These are phyloP conservation scores for Mycena belliarum DNA, from an alignment of 768 basidiomycete genomes.

Conservation along the genomic window DNA sequence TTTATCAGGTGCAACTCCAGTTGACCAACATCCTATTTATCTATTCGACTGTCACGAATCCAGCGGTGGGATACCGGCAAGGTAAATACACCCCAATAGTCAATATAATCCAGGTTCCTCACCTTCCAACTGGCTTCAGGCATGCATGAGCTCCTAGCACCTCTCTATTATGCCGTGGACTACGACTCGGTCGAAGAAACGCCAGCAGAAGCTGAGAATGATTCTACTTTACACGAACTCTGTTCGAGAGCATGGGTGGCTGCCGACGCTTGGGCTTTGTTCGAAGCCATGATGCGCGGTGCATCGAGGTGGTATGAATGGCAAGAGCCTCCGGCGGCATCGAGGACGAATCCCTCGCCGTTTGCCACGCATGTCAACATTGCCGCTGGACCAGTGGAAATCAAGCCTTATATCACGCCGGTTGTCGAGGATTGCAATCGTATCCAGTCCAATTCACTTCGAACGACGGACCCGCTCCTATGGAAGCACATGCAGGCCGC, in stretches of 20 bases:
- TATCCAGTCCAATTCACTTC: constrained; percentile 74
- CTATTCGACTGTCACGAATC: constrained; percentile 68
- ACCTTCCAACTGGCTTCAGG: constrained; percentile 43
- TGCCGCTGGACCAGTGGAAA: constrained; percentile 45
- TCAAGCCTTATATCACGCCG: constrained; percentile 74
- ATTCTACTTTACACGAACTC: constrained; percentile 51
- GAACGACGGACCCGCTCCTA: constrained; percentile 76
- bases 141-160: constrained; percentile 96
- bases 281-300: constrained; percentile 75
- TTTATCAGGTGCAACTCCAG: constrained; percentile 56
- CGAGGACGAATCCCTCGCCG: constrained; percentile 27
- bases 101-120: background rate
- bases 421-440: constrained; percentile 82
- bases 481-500: constrained; percentile 73
- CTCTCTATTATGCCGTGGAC: constrained; percentile 80
- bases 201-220: constrained; percentile 30
- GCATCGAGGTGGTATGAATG: constrained; percentile 81
- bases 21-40: constrained; percentile 89
- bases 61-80: constrained; percentile 90
- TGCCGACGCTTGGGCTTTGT: constrained; percentile 88
- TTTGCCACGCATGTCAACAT: constrained; percentile 47
- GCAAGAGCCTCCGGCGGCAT: constrained; percentile 45
- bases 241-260: constrained; percentile 72
- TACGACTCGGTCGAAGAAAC: constrained; percentile 67
- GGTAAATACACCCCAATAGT: constrained; percentile 30